These are phyloP conservation scores for Hypsizygus ulmarius DNA, from an alignment of 1,284 basidiomycete genomes.

Conservation along the genomic window DNA sequence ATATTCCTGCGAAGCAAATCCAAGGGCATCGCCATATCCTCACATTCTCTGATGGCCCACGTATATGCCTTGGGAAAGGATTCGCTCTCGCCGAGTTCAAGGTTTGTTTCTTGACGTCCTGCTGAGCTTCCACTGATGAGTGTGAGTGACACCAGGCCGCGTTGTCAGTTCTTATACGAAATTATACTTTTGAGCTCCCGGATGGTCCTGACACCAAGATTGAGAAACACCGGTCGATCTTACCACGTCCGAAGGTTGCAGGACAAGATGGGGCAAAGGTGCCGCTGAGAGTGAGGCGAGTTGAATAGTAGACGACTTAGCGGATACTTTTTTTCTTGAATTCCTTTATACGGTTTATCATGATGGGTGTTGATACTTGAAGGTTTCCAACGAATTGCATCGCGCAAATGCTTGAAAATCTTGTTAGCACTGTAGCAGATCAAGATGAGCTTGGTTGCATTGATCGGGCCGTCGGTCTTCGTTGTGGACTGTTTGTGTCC, in stretches of 20 bases:
- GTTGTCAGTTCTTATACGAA: slow-evolving; percentile 26
- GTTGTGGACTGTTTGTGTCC: no score
- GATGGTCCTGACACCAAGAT: slow-evolving; percentile 16
- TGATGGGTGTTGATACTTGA: no score
- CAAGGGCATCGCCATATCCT: slow-evolving; percentile 42
- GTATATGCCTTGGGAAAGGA: slow-evolving; percentile 42
- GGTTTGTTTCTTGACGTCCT: slow-evolving; percentile 23
- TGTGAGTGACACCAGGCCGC: slow-evolving; percentile 17
- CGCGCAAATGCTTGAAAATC: no score
- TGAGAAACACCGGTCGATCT: slow-evolving; percentile 14
- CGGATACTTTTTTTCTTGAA: no score
- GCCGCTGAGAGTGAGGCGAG: slow-evolving; percentile 17
- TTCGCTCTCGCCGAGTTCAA: slow-evolving; percentile 46
- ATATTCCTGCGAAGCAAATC: slow-evolving; percentile 33
- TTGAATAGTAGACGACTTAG: slow-evolving; percentile 5
- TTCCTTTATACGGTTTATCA: no score
- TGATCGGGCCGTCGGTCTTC: no score
- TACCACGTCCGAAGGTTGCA: slow-evolving; percentile 19
- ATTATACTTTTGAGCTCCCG: slow-evolving; percentile 23
- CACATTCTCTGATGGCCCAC: slow-evolving; percentile 49
- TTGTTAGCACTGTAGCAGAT: no score
- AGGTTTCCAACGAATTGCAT: no score
- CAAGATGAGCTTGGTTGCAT: no score
- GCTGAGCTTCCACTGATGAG: not conserved
- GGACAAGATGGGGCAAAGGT: slow-evolving; percentile 15